Evolutionary conservation across 257 asterid genomes (phyloP).

Genomic region (Thymus quinquecostatus): DNA sequence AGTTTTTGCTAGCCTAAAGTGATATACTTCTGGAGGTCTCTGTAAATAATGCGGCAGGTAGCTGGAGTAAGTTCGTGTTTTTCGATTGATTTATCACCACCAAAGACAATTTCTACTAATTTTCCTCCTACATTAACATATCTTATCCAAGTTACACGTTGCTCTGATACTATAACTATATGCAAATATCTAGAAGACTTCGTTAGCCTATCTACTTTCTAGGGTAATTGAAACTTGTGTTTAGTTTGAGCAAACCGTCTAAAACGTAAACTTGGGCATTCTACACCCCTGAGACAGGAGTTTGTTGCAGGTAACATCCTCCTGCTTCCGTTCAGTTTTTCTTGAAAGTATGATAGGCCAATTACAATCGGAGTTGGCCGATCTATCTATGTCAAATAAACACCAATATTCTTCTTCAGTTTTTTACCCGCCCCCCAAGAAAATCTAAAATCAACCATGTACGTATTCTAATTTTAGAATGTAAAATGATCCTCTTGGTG

Average conservation of each 20-base stretch:
- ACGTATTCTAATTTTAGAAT: neutral
- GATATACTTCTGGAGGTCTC: neutral
- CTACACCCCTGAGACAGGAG: neutral
- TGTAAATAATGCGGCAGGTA: neutral
- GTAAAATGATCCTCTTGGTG: neutral
- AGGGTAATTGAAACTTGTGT: neutral
- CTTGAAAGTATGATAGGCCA: neutral
- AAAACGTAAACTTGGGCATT: neutral
- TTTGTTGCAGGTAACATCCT: neutral
- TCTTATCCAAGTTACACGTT: neutral
- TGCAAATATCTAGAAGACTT: neutral
- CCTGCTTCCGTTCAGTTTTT: constrained; percentile 2
- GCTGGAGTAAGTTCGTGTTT: constrained; percentile 12
- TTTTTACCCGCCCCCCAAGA: neutral
- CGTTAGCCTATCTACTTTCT: neutral
- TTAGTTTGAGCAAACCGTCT: neutral
- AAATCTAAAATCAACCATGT: neutral
- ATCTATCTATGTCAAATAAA: neutral
- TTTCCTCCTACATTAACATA: neutral
- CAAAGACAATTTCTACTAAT: neutral
- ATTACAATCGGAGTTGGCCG: neutral
- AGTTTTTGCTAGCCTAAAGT: neutral
- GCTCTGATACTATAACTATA: neutral
- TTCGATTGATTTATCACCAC: constrained; percentile 1
- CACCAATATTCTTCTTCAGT: neutral